Percentiles rank a stretch among this genome's conserved stretches.
phyloP scores from a whole-genome alignment of 345 rosid species.

The Hibiscus mutabilis region DNA sequence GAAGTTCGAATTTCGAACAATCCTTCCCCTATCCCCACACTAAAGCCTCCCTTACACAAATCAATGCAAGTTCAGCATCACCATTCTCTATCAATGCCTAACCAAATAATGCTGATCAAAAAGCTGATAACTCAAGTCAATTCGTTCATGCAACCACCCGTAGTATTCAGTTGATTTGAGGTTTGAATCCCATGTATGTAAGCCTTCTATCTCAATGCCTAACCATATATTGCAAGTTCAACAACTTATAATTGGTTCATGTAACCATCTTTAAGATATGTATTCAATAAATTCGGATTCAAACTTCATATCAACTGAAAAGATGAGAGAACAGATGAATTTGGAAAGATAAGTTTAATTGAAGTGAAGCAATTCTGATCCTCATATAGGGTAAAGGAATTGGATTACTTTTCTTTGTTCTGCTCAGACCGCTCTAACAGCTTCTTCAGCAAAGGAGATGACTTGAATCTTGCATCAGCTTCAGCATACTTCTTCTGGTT shows the following conservation, averaged over 20 bases:
- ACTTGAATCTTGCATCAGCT: conserved; percentile 65
- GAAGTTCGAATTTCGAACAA: too few relatives aligned
- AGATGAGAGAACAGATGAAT: neutral
- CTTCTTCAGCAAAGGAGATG: conserved; percentile 76
- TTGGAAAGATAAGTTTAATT: neutral
- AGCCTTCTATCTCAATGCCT: neutral
- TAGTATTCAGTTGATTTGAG: too few relatives aligned
- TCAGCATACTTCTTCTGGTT: conserved; percentile 85
- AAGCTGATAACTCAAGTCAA: too few relatives aligned
- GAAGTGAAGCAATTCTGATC: neutral
- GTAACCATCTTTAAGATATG: neutral
- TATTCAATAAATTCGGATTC: too few relatives aligned
- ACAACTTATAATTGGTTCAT: neutral
- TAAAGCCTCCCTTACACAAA: neutral
- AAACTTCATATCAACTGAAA: too few relatives aligned
- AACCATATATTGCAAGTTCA: neutral
- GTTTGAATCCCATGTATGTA: too few relatives aligned
- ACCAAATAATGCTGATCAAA: too few relatives aligned
- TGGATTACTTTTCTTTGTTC: conserved; percentile 69
- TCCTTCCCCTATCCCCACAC: too few relatives aligned
- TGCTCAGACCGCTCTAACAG: conserved; percentile 65
- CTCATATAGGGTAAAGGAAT: neutral
- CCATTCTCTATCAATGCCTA: too few relatives aligned
- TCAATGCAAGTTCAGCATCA: too few relatives aligned
- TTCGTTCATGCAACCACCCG: too few relatives aligned